A percentile compares a stretch with the other conserved stretches of the same genome.
phyloP scores from a whole-genome alignment of 108 stramenopile genomes.

The Cyclostephanos invisitatus region DNA sequence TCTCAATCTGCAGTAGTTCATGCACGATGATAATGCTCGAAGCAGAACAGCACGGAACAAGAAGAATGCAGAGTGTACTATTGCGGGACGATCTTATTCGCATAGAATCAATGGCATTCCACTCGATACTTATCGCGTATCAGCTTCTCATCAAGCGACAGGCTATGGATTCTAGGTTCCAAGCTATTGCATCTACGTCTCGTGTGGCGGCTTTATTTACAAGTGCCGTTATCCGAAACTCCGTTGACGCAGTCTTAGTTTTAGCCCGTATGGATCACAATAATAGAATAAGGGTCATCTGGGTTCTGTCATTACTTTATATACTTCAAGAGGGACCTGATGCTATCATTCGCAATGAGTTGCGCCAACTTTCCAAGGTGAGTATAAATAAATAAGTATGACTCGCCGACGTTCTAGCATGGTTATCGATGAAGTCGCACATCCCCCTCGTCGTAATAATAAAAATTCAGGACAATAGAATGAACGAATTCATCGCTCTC shows the following conservation, averaged over 20 bases:
- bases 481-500: slow-evolving; percentile 68
- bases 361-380: slow-evolving; percentile 65
- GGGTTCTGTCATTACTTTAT: slow-evolving; percentile 78
- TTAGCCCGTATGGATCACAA: slow-evolving; percentile 76
- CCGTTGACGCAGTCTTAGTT: slow-evolving; percentile 57
- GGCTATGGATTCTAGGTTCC: slow-evolving; percentile 78
- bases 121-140: slow-evolving; percentile 70
- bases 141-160: slow-evolving; percentile 80
- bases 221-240: slow-evolving; percentile 53
- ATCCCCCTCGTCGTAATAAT: not conserved
- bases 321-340: slow-evolving; percentile 87
- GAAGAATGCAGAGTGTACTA: slow-evolving; percentile 39
- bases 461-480: slow-evolving; percentile 39
- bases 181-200: slow-evolving; percentile 56
- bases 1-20: slow-evolving; percentile 70
- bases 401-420: not conserved
- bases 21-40: slow-evolving; percentile 74
- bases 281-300: slow-evolving; percentile 71
- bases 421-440: too few species aligned
- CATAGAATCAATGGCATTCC: slow-evolving; percentile 80
- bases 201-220: slow-evolving; percentile 76
- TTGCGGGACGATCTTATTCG: slow-evolving; percentile 63
- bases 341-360: slow-evolving; percentile 54
- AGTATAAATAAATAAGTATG: slow-evolving; percentile 1
- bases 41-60: slow-evolving; percentile 54